Conservation (phyloP, 2,329 filamentous ascomycete species). For the Aureobasidium lini region DNA sequence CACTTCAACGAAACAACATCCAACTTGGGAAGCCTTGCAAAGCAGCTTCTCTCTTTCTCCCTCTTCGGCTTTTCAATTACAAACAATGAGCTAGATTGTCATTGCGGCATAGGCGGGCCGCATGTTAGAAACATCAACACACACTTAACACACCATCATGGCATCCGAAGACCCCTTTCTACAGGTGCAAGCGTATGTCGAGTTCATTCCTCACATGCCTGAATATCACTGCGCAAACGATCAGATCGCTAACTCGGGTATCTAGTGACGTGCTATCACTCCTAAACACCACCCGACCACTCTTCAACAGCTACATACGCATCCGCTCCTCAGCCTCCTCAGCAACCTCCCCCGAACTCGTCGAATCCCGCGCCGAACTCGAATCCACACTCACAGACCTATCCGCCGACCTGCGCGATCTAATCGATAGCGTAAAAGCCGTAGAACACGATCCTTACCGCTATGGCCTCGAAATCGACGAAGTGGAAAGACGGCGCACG, state of each 20-base stretch:
- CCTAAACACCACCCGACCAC: constrained; percentile 69
- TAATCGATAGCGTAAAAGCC: constrained; percentile 77
- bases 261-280: constrained; percentile 79
- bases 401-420: constrained; percentile 78
- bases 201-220: too few relatives aligned
- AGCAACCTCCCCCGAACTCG: constrained; percentile 61
- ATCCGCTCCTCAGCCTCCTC: constrained; percentile 79
- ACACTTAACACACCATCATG: constrained; percentile 15
- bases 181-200: constrained; percentile 39
- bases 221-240: neutral
- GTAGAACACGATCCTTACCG: constrained; percentile 81
- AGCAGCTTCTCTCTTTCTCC: neutral
- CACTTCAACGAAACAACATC: neutral
- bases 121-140: neutral
- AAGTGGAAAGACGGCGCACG: constrained; percentile 70
- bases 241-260: neutral
- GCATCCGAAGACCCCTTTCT: constrained; percentile 41
- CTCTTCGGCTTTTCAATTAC: neutral
- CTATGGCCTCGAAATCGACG: constrained; percentile 76
- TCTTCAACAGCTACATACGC: constrained; percentile 91
- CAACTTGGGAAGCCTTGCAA: neutral
- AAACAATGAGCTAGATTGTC: constrained; percentile 12
- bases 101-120: constrained; percentile 13
- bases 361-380: constrained; percentile 64
- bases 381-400: constrained; percentile 66